Conservation (phyloP, 1,139 yeast species). For the Taiozyma onychis region DNA sequence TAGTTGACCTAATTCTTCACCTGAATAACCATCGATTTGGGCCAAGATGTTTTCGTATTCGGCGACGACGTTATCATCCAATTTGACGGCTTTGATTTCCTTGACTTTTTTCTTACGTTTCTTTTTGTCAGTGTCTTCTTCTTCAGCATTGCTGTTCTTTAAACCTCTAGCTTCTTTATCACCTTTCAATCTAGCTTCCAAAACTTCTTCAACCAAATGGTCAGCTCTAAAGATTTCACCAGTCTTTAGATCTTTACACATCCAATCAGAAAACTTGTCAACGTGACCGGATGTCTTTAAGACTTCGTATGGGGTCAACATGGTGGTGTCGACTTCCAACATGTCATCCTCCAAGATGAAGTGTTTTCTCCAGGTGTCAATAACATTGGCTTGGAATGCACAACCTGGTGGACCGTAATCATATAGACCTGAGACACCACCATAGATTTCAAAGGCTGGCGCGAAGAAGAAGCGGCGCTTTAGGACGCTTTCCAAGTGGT, state of each 20-base stretch:
- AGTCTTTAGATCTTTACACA: conserved; percentile 92
- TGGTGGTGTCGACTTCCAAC: conserved; percentile 97
- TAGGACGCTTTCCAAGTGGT: conserved; percentile 79
- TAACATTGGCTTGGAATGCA: conserved; percentile 91
- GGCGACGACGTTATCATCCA: conserved; percentile 69
- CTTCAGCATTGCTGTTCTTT: conserved; percentile 52
- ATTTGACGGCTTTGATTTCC: conserved; percentile 83
- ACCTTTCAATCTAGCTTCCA: conserved; percentile 93
- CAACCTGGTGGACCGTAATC: conserved; percentile 99
- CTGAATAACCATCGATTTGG: conserved; percentile 92
- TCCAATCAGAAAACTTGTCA: conserved; percentile 98
- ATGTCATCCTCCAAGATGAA: conserved; percentile 96
- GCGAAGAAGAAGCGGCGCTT: conserved; percentile 97
- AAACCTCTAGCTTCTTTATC: conserved; percentile 93
- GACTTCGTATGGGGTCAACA: conserved; percentile 96
- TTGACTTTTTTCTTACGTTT: conserved; percentile 96
- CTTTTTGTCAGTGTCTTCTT: conserved; percentile 61
- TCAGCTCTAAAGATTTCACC: conserved; percentile 99
- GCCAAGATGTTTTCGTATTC: conserved; percentile 88
- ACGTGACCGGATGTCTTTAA: conserved; percentile 98
- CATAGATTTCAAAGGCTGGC: conserved; percentile 95
- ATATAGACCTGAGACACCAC: conserved; percentile 96
- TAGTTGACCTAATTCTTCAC: conserved; percentile 85
- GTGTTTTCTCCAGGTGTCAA: conserved; percentile 97
- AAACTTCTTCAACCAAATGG: conserved; percentile 94